Evolutionary conservation across 257 asterid genomes (phyloP).

Genomic region (Echium plantagineum): DNA sequence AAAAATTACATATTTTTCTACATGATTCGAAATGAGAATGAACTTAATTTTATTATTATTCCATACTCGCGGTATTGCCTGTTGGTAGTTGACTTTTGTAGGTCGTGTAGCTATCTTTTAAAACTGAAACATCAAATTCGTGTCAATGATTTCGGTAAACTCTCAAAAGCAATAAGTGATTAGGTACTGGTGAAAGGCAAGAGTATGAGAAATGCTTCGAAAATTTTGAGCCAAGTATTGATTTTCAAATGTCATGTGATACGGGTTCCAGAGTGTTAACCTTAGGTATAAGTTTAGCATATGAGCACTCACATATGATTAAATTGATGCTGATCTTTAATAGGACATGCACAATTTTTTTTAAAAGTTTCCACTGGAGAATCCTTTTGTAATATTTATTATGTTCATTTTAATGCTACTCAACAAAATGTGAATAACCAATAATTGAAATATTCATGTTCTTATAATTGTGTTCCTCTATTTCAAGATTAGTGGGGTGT

Average conservation of each 20-base stretch:
- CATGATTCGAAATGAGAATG: not conserved
- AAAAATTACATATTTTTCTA: no score
- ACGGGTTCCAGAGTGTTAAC: no score
- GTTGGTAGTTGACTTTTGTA: not conserved
- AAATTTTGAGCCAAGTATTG: no score
- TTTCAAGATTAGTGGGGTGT: slow-evolving; percentile 72
- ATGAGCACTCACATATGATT: no score
- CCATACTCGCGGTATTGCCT: not conserved
- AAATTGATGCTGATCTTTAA: no score
- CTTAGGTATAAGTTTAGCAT: no score
- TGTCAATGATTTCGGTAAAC: not conserved
- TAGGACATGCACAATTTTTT: no score
- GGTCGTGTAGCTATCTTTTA: not conserved
- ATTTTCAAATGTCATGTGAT: no score
- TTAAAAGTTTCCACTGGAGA: not conserved
- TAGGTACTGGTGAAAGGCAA: no score
- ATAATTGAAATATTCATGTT: no score
- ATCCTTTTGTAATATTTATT: not conserved
- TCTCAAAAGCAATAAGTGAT: not conserved
- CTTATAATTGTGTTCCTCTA: slow-evolving; percentile 40
- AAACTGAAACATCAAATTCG: not conserved
- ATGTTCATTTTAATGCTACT: not conserved
- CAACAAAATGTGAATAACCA: not conserved
- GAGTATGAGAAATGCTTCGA: no score
- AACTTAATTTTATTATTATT: no score